Evolutionary conservation across 2,329 filamentous ascomycete genomes (phyloP).

Genomic region (Teratosphaeria epicoccoides): DNA sequence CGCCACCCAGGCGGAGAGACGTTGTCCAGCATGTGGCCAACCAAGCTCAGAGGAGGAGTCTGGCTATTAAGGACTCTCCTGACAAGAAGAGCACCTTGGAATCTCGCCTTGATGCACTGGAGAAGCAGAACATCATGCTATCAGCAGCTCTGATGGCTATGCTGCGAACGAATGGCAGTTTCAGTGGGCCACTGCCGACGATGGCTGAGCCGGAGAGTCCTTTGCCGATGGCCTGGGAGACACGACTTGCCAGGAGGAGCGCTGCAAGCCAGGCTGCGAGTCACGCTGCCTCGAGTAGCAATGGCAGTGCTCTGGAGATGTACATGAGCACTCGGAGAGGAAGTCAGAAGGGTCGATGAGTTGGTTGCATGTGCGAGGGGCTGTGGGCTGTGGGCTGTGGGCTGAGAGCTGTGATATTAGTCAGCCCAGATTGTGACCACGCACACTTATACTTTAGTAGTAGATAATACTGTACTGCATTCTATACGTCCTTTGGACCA

Average conservation of each 20-base stretch:
- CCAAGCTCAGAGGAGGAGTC: conserved; percentile 8
- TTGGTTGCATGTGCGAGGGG: not conserved
- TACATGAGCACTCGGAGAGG: conserved; percentile 18
- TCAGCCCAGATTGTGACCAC: not conserved
- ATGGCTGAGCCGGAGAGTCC: conserved; percentile 4
- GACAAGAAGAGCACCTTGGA: conserved; percentile 13
- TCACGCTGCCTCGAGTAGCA: conserved; percentile 15
- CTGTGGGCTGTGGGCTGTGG: not conserved
- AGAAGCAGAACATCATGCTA: conserved; percentile 30
- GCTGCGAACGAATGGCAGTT: conserved; percentile 25
- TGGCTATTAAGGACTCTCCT: not conserved
- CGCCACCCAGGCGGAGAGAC: conserved; percentile 8
- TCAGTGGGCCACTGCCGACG: conserved; percentile 19
- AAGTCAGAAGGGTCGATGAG: conserved; percentile 1
- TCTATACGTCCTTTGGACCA: not conserved
- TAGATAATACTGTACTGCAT: conserved; percentile 10
- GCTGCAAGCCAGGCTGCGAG: conserved; percentile 15
- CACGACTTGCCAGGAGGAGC: conserved; percentile 19
- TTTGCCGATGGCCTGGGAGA: conserved; percentile 22
- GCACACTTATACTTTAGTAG: conserved; percentile 14
- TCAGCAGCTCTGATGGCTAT: conserved; percentile 32
- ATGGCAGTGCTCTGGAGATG: conserved; percentile 28
- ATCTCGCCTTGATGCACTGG: conserved; percentile 28
- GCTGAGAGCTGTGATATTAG: not conserved
- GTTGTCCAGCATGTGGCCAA: conserved; percentile 14